Conservation (phyloP, 2,329 filamentous ascomycete species). For the Endothia cerciana region DNA sequence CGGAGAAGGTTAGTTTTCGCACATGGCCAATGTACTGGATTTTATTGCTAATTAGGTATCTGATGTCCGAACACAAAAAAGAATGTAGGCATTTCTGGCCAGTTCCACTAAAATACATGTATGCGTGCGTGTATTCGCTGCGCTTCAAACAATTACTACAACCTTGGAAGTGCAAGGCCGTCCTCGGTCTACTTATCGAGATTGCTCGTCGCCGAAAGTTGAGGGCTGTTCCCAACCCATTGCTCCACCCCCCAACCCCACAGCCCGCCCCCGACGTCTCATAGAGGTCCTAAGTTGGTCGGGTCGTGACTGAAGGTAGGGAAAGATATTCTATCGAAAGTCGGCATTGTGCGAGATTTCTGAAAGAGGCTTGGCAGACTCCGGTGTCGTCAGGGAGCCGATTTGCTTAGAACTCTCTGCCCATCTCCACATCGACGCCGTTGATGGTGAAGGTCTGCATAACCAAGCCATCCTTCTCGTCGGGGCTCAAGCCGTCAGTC, state of each 20-base stretch:
- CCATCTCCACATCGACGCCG: conserved; percentile 21
- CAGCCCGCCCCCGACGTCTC: background rate
- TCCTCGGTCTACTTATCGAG: background rate
- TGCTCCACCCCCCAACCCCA: no score
- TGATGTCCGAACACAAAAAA: background rate
- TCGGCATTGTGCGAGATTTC: background rate
- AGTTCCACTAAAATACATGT: background rate
- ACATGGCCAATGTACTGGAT: no score
- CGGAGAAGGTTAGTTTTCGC: no score
- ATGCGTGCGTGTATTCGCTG: background rate
- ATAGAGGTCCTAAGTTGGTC: background rate
- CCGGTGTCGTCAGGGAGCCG: background rate
- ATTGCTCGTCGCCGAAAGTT: background rate
- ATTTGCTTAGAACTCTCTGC: background rate
- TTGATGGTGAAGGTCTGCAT: conserved; percentile 20
- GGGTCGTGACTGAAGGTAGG: background rate
- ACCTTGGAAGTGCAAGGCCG: background rate
- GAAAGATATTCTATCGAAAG: background rate
- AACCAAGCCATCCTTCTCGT: conserved; percentile 18
- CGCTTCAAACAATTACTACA: background rate
- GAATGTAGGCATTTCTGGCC: background rate
- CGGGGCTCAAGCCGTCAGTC: conserved; percentile 3
- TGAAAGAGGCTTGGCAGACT: no score
- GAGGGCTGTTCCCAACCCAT: background rate
- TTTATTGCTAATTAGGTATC: background rate